A percentile compares a stretch with the other conserved stretches of the same genome.
These are phyloP conservation scores for Mycena rosella DNA, from an alignment of 768 basidiomycete species.

Conservation along the genomic window DNA sequence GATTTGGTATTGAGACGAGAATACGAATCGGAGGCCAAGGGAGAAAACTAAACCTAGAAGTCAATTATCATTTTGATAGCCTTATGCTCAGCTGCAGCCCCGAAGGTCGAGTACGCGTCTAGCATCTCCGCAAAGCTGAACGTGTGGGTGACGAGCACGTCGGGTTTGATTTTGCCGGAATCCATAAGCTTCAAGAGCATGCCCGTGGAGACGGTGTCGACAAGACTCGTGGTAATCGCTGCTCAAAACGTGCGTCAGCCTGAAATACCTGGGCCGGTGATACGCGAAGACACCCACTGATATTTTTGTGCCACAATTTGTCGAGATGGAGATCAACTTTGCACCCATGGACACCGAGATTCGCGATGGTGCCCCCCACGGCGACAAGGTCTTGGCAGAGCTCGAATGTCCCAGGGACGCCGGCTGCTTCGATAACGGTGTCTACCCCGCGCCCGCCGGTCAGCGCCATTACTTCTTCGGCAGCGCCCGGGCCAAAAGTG, in stretches of 20 bases:
- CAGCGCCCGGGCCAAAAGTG: constrained; percentile 33
- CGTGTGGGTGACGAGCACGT: constrained; percentile 35
- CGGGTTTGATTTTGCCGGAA: constrained; percentile 36
- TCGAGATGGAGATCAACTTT: constrained; percentile 40
- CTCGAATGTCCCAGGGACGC: constrained; percentile 40
- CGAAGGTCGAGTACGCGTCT: constrained; percentile 39
- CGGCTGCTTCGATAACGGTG: constrained; percentile 42
- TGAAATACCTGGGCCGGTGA: neutral
- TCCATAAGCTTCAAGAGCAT: constrained; percentile 40
- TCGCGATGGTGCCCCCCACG: constrained; percentile 43
- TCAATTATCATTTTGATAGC: constrained; percentile 42
- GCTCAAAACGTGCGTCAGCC: neutral
- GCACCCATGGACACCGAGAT: constrained; percentile 41
- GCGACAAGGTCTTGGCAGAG: constrained; percentile 42
- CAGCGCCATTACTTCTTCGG: constrained; percentile 39
- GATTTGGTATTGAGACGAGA: too few relatives aligned
- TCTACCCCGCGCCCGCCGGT: constrained; percentile 42
- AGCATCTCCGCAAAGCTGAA: constrained; percentile 38
- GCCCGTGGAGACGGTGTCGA: constrained; percentile 35
- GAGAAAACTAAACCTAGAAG: constrained; percentile 10
- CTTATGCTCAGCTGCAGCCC: constrained; percentile 36
- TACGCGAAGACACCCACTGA: neutral
- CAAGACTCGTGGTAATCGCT: constrained; percentile 37
- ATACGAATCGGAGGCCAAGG: too few relatives aligned
- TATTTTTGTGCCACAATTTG: constrained; percentile 42